Evolutionary conservation across 305 asterid genomes (phyloP).

Genomic region (Striga hermonthica): DNA sequence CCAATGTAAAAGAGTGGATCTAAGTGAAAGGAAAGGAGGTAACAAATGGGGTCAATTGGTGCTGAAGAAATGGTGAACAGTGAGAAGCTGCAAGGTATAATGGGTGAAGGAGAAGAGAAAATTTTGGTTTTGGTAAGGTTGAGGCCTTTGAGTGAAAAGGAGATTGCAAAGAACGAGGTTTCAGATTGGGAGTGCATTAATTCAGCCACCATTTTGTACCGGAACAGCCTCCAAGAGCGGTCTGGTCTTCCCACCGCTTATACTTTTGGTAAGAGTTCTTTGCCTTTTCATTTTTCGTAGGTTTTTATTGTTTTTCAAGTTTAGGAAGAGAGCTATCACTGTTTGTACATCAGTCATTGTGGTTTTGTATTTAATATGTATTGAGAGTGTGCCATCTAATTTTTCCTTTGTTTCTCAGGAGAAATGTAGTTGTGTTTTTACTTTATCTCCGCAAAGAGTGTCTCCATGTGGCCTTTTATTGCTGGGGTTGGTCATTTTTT

Average conservation of each 20-base stretch:
- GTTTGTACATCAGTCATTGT: background rate
- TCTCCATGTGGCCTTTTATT: conserved; percentile 2
- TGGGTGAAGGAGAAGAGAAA: conserved; percentile 63
- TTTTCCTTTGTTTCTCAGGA: background rate
- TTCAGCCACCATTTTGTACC: conserved; percentile 74
- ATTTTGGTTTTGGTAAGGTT: conserved; percentile 85
- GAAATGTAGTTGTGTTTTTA: background rate
- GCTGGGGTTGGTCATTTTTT: conserved; percentile 14
- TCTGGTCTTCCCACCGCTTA: conserved; percentile 83
- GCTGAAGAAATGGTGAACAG: conserved; percentile 70
- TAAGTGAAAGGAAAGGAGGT: conserved; percentile 27
- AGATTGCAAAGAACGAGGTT: conserved; percentile 65
- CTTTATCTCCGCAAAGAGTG: background rate
- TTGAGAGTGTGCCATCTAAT: background rate
- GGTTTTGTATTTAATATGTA: too few relatives aligned
- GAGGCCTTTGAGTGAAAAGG: conserved; percentile 91
- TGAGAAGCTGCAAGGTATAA: conserved; percentile 68
- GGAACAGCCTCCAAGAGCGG: conserved; percentile 87
- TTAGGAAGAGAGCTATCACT: background rate
- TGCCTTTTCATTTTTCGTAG: background rate
- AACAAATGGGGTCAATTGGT: conserved; percentile 74
- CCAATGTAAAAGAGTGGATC: conserved; percentile 36
- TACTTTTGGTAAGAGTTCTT: conserved; percentile 69
- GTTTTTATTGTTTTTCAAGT: background rate
- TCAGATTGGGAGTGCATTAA: conserved; percentile 97